Evolutionary conservation across 352 stramenopile species (phyloP), one percentile per base, ranked within the genome.

Genomic region (Blastocystis sp.): DNA sequence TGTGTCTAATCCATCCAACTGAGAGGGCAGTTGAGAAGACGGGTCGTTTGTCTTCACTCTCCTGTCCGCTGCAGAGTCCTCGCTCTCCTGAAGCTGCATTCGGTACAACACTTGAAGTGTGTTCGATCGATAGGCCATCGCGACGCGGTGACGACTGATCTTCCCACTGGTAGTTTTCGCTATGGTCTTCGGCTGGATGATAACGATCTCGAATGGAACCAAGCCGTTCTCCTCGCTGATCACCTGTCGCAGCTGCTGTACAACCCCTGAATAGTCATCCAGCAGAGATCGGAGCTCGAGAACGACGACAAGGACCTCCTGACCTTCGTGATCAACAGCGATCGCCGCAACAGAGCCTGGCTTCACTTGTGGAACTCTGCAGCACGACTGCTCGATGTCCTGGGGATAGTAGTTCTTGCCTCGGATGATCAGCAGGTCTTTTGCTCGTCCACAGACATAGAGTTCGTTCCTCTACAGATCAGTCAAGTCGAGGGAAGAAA

Each of bases 401-500:
- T 99, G 96, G 13, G 97, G 97, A 90, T 99, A 99, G 91, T 99
- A 96, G 91, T 99, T 99, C 0, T 95, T 92, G 7, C 97, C 97
- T 20, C 95, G 93, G 59, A 99, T 94, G 91, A 99, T 99, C 69
- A 99, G 96, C 26, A 99, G 91, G 91, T 99, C 97, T 92, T 99
- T 99, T 68, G 98, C 94, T 56, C 97, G 93, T 7, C 97, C 97
- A 92, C 96, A 98, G 64, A 99, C 96, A 92, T 98, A 99, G 18
- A 96, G 91, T 89, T 92, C 53, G 39, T 79, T 82, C 6, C n/a
- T 64, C 34, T 90, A 20, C 39, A 54, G 18, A 2, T 62, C 56
- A 79, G 18, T 20, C 26, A 34, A 34, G 70, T 55, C 11, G 15
- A n/a, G 13, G 15, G 26, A 76, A 62, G 15, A 18, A 76, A 79